Percentiles rank a stretch among this genome's conserved stretches.
Evolutionary conservation across 2,329 filamentous ascomycete species (phyloP).

Genomic region (Pseudomassariella vexata): DNA sequence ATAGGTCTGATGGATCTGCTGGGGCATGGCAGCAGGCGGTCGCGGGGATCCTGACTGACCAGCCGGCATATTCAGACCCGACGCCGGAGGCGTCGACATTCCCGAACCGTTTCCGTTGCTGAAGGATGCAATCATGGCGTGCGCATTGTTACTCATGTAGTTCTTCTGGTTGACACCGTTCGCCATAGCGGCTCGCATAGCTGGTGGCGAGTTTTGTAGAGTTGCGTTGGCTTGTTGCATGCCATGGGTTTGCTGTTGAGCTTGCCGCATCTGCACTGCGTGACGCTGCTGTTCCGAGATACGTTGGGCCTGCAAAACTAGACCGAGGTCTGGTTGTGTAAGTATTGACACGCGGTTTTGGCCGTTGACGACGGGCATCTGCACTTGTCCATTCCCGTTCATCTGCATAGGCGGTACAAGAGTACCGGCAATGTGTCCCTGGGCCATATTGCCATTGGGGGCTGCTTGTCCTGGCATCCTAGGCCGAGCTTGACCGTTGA

Average conservation of each 20-base stretch:
- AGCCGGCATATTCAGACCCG: conserved; percentile 39
- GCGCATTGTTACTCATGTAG: conserved; percentile 43
- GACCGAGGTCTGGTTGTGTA: conserved; percentile 42
- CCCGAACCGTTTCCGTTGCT: conserved; percentile 35
- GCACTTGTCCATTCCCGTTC: conserved; percentile 63
- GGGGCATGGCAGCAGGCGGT: conserved; percentile 32
- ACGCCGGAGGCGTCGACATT: conserved; percentile 37
- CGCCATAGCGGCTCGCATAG: conserved; percentile 34
- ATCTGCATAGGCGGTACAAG: conserved; percentile 52
- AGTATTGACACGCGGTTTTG: conserved; percentile 55
- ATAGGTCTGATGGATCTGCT: conserved; percentile 39
- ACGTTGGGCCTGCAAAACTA: conserved; percentile 59
- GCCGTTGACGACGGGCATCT: conserved; percentile 55
- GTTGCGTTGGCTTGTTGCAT: conserved; percentile 30
- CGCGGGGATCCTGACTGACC: conserved; percentile 40
- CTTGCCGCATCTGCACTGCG: conserved; percentile 40
- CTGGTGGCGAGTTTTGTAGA: conserved; percentile 34
- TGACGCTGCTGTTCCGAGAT: conserved; percentile 61
- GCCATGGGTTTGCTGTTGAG: conserved; percentile 24
- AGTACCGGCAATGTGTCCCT: conserved; percentile 43
- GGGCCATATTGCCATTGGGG: conserved; percentile 41
- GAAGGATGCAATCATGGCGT: conserved; percentile 46
- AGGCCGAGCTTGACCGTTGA: conserved; percentile 40
- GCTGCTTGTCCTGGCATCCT: conserved; percentile 51
- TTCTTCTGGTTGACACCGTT: conserved; percentile 44